Base-by-base conservation (phyloP, 176 grass and related monocot genomes). In the Olyra latifolia region DNA sequence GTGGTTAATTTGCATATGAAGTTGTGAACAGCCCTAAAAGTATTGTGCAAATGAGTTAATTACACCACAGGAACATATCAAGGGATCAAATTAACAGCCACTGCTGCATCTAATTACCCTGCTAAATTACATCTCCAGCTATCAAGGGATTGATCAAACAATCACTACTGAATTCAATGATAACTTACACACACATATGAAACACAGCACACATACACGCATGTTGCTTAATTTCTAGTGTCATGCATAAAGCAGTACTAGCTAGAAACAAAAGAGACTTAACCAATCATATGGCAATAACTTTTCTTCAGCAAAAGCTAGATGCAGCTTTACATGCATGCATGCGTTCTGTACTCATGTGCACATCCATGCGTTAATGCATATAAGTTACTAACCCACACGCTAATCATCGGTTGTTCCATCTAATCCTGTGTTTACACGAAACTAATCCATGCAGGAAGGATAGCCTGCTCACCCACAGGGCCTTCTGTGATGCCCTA, bases 401-500 rank as follows among this genome's bases (percentile, higher is more conserved):
- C 43, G 24, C 38, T 65, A 69, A 59, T 65, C 40, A 39, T 66
- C 20, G 48, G n/a, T 45, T 67, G 8, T 77, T 56, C 72, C 41
- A 9, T 72, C 41, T 49, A 8, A 63, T 27, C 19, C 11, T 52
- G 50, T 79, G 46, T 70, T 57, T 52, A 67, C 13, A 57, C 9
- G 7, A 8, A 25, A 35, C 32, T 35, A 35, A 12, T 88, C 30
- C 24, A 66, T 94, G 84, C 88, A 98, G 96, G 90, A 98, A 98
- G 82, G 96, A 98, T 50, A 93, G 90, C 76, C 82, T 98, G 56
- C 77, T 98, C 50, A 98, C 96, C 65, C 96, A 98, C 85, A 92
- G 92, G 84, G 92, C 96, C 58, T 98, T 98, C 48, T 98, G 96
- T 66, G 96, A 98, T 82, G 96, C 96, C 77, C 83, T 98, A 89